Base-by-base conservation (phyloP, 257 asterid genomes). In the Lavandula angustifolia region DNA sequence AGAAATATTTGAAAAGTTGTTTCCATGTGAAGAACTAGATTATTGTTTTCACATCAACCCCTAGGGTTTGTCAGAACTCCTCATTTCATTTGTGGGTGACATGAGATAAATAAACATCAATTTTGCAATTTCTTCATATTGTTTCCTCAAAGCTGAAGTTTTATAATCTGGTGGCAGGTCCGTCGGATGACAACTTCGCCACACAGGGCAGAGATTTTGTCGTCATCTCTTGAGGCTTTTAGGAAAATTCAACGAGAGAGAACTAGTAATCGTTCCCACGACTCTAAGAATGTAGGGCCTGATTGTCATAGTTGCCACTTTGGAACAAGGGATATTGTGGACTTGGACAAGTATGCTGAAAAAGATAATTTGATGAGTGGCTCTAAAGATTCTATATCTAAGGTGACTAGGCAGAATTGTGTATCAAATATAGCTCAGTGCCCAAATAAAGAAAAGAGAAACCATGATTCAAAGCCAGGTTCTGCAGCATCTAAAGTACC, bases 121-220 rank as follows among this genome's bases (percentile, higher is more conserved):
- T 27, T 22, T 67, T 64, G 43, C 35, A 1, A 16, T 18, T 9
- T 48, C 50, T 62, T 11, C 6, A 13, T 16, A n/a, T 50, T 35
- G 53, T 50, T 53, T 66, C 66, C 65, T 59, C 35, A 66, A 73
- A 59, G 73, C 64, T 54, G 41, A 48, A 34, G 62, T 67, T 49
- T 79, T 62, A 67, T 64, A 55, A 59, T 51, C 33, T 34, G 57
- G 68, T 67, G 65, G 73, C 86, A 94, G 99, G 97, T 94, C 60
- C 96, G 99, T 32, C 85, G 99, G 74, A 94, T 94, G 97, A 94
- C 99, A 57, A 87, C 96, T 77, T 94, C 99, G 66, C 97, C 97
- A n/a, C 89, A 76, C 71, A 94, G 97, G 81, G 99, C 99, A 42
- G 96, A 90, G 73, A 90, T 94, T 74, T 77, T 94, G 66, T 86